Base-by-base conservation (phyloP, 2,329 filamentous ascomycete genomes). In the Sporothrix pseudoabietina region DNA sequence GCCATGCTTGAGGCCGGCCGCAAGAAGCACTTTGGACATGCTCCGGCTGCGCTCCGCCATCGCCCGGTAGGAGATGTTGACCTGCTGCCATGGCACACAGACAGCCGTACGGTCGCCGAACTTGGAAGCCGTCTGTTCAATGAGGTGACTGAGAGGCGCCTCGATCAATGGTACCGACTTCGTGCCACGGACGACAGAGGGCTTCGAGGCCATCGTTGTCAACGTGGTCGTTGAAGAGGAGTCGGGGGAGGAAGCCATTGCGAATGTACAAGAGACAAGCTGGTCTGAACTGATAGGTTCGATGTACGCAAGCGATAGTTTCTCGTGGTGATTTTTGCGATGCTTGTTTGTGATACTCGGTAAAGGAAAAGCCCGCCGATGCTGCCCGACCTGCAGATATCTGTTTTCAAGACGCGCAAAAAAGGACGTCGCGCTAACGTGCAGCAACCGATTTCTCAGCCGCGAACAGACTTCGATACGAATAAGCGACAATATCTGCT, bases 1-100 rank as follows among this genome's bases (percentile, higher is more conserved):
- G 8, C 55, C 55, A 14, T 59, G 55, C 55, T 59, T 59, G 7
- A 35, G 10, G 26, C 55, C 55, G 26, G 30, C 55, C 14, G 19
- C 26, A 14, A 59, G 55, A n/a, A 59, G 55, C n/a, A 35, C 55
- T 12, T 59, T 59, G 55, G 55, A 59, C 55, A 59, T 59, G 3
- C 9, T 35, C 22, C 55, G 55, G 55, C 55, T 59, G 26, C 55
- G 55, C 55, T 59, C 10, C 6, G 55, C 55, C 55, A 59, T n/a
- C 30, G 22, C 14, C 26, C 10, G 55, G 55, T 59, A 59, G 3
- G 55, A 59, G 22, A 59, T 9, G 55, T 59, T 59, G 55, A 59
- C 26, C 8, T 35, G 14, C 30, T 59, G 55, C 55, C 55, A 59
- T 30, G 55, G 55, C 22, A 59, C 55, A 32, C 55, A 59, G 55